These are phyloP conservation scores for Galeopsis tetrahit DNA, from an alignment of 257 asterid genomes.

Conservation along the genomic window DNA sequence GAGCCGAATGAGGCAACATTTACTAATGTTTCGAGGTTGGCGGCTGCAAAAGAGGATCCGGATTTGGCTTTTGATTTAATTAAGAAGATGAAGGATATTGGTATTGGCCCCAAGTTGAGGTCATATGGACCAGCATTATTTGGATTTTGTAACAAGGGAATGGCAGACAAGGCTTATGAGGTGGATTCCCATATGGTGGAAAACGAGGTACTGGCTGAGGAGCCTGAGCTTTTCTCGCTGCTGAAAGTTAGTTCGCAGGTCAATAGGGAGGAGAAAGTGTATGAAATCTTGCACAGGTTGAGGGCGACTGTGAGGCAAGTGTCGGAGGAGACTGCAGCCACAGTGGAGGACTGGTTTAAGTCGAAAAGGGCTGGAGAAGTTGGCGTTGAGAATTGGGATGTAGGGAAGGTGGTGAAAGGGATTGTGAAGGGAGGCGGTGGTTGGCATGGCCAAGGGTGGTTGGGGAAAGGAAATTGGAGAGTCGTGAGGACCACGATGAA, in stretches of 20 bases:
- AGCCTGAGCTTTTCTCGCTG: conserved; percentile 72
- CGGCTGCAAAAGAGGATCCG: conserved; percentile 77
- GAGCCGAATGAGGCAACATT: conserved; percentile 79
- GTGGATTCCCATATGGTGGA: conserved; percentile 78
- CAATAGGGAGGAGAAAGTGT: conserved; percentile 57
- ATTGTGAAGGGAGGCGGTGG: conserved; percentile 83
- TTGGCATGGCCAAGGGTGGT: conserved; percentile 95
- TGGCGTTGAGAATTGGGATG: conserved; percentile 72
- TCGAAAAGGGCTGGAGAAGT: conserved; percentile 58
- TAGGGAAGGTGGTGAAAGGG: conserved; percentile 59
- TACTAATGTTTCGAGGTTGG: conserved; percentile 79
- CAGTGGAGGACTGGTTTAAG: conserved; percentile 72
- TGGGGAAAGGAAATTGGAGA: conserved; percentile 77
- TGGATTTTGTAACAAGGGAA: conserved; percentile 65
- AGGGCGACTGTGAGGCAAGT: conserved; percentile 77
- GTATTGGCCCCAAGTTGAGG: conserved; percentile 71
- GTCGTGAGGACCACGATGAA: conserved; percentile 59
- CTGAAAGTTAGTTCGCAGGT: conserved; percentile 60
- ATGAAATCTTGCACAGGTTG: conserved; percentile 77
- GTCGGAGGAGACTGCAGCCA: conserved; percentile 64
- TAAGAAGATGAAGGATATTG: conserved; percentile 63
- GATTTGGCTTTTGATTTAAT: conserved; percentile 73
- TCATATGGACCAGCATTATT: conserved; percentile 81
- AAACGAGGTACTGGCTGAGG: conserved; percentile 69
- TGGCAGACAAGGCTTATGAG: conserved; percentile 72